Conservation (phyloP, 805 yeast genomes). For the Schwanniomyces sp. region DNA sequence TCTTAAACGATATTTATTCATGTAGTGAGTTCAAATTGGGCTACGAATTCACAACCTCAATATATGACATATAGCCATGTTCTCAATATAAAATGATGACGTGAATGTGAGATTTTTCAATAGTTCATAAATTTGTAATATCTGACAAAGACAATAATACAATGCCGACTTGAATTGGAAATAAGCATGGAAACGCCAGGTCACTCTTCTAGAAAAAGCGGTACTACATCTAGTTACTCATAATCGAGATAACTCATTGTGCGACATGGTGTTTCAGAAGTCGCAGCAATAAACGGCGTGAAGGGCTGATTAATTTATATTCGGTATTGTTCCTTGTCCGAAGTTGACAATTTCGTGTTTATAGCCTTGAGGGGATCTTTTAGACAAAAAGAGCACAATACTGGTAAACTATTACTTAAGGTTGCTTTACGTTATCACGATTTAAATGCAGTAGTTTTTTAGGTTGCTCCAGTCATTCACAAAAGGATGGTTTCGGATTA, state of each 20-base stretch:
- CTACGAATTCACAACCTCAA: no score
- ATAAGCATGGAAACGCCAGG: not conserved
- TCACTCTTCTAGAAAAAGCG: not conserved
- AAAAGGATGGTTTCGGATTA: not conserved
- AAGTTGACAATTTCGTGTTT: not conserved
- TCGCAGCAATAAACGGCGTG: not conserved
- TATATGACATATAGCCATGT: not conserved
- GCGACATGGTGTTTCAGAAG: not conserved
- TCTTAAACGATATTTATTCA: not conserved
- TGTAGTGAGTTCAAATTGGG: not conserved
- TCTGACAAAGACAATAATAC: not conserved
- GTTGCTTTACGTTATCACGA: not conserved
- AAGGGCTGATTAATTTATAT: not conserved
- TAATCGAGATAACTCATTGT: no score
- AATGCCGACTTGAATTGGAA: not conserved
- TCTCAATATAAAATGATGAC: not conserved
- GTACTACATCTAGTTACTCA: no score
- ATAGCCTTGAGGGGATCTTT: not conserved
- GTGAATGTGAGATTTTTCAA: not conserved
- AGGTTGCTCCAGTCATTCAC: conserved; percentile 1
- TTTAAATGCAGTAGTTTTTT: not conserved
- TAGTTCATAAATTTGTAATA: not conserved
- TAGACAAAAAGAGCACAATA: not conserved
- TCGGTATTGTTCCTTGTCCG: not conserved
- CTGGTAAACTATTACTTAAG: not conserved